phyloP scores from a whole-genome alignment of 2,329 filamentous ascomycete genomes.

The Pseudocercospora pini-densiflorae region DNA sequence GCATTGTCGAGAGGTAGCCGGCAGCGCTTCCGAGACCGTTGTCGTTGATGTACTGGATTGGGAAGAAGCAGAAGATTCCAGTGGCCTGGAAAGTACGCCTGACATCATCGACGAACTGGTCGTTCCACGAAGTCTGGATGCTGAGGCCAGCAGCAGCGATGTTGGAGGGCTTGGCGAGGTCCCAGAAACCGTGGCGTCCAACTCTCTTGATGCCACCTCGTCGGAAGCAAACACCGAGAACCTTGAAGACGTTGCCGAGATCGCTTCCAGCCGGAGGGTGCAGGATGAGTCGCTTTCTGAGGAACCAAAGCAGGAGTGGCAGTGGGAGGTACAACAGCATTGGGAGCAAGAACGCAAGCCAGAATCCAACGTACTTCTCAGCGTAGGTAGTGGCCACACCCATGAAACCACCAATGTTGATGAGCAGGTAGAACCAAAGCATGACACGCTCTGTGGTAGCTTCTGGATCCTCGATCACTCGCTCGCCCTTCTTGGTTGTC shows the following conservation, averaged over 20 bases:
- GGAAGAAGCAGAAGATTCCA: slow-evolving; percentile 65
- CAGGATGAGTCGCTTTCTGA: slow-evolving; percentile 36
- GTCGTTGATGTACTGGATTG: slow-evolving; percentile 46
- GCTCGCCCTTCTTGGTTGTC: slow-evolving; percentile 47
- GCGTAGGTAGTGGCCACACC: slow-evolving; percentile 50
- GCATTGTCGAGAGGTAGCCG: slow-evolving; percentile 33
- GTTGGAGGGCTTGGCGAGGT: slow-evolving; percentile 35
- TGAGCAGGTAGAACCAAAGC: slow-evolving; percentile 72
- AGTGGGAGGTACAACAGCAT: slow-evolving; percentile 64
- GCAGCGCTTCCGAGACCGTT: slow-evolving; percentile 38
- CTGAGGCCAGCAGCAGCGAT: slow-evolving; percentile 30
- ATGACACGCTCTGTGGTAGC: slow-evolving; percentile 53
- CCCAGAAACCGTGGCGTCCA: slow-evolving; percentile 33
- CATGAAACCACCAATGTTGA: slow-evolving; percentile 60
- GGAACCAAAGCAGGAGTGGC: slow-evolving; percentile 32
- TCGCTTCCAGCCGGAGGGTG: slow-evolving; percentile 34
- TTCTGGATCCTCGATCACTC: slow-evolving; percentile 51
- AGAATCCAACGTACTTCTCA: slow-evolving; percentile 69
- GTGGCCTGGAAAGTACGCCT: slow-evolving; percentile 56
- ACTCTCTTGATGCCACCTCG: slow-evolving; percentile 24
- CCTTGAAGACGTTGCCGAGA: slow-evolving; percentile 31
- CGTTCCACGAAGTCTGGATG: slow-evolving; percentile 58
- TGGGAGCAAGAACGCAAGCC: slow-evolving; percentile 65
- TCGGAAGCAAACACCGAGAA: slow-evolving; percentile 28
- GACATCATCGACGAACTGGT: slow-evolving; percentile 72